These are phyloP conservation scores for Rhizoclosmatium globosum DNA, from an alignment of 192 early-diverging fungal species.

Conservation along the genomic window DNA sequence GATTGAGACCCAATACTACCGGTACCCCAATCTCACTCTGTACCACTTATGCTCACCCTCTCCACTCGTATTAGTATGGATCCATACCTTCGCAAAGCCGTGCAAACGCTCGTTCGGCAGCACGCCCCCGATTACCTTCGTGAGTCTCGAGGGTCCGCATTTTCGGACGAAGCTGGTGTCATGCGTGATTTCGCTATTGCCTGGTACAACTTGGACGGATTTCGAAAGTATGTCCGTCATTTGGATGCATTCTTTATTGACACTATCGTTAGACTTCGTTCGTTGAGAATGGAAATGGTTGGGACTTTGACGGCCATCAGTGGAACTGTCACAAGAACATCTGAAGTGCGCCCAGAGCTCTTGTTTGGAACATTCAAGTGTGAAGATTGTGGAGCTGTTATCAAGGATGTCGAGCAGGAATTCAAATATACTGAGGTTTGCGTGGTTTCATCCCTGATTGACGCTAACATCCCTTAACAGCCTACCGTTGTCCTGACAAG, in stretches of 20 bases:
- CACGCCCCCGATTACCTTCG: slow-evolving; percentile 70
- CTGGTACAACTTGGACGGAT: slow-evolving; percentile 54
- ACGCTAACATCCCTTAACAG: slow-evolving; percentile 45
- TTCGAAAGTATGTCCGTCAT: slow-evolving; percentile 13
- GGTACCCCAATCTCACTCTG: neutral
- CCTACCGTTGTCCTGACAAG: slow-evolving; percentile 85
- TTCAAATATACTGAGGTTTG: slow-evolving; percentile 93
- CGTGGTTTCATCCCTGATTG: neutral
- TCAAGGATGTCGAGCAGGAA: slow-evolving; percentile 91
- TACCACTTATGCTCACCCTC: neutral
- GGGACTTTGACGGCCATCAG: slow-evolving; percentile 83
- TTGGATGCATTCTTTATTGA: neutral
- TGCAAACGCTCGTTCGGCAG: slow-evolving; percentile 80
- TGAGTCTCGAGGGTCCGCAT: slow-evolving; percentile 41
- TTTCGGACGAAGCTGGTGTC: slow-evolving; percentile 51
- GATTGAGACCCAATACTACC: slow-evolving; percentile 11
- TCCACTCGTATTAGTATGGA: slow-evolving; percentile 62
- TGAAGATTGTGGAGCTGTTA: slow-evolving; percentile 78
- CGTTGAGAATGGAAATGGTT: slow-evolving; percentile 82
- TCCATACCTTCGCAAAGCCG: slow-evolving; percentile 84
- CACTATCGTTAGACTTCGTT: slow-evolving; percentile 69
- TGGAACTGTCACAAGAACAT: slow-evolving; percentile 96
- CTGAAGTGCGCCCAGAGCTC: slow-evolving; percentile 96
- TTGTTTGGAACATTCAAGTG: slow-evolving; percentile 91
- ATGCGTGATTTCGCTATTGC: slow-evolving; percentile 78